Evolutionary conservation across 208 protist species (phyloP).

Genomic region (Entamoeba invadens): DNA sequence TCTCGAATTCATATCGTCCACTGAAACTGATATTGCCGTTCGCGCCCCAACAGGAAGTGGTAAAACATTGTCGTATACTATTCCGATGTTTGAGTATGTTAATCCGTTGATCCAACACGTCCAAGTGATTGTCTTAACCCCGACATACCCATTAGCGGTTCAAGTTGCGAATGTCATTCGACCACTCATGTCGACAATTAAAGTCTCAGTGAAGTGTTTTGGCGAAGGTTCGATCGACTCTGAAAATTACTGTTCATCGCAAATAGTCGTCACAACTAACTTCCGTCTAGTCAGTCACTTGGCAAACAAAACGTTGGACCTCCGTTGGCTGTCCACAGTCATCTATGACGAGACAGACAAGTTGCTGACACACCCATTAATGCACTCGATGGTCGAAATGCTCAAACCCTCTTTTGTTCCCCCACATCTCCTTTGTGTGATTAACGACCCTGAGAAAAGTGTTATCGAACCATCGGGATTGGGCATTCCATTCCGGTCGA

Average conservation of each 20-base stretch:
- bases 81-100: conserved; percentile 12
- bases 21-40: background rate
- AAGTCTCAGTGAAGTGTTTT: background rate
- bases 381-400: background rate
- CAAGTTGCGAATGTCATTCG: background rate
- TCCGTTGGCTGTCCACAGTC: background rate
- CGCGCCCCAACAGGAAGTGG: conserved; percentile 11
- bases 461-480: background rate
- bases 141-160: background rate
- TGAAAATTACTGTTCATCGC: conserved; percentile 32
- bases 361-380: background rate
- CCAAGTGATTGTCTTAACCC: background rate
- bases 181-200: background rate
- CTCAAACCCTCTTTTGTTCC: background rate
- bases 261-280: conserved; percentile 62
- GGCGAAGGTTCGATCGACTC: background rate
- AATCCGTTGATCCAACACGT: background rate
- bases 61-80: conserved; percentile 13
- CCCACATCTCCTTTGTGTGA: background rate
- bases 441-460: background rate
- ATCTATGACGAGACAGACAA: background rate
- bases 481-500: background rate
- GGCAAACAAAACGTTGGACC: background rate
- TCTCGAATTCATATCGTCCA: background rate
- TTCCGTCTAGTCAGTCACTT: conserved; percentile 71